Conservation (phyloP, 169 alveolate genomes). For the Cryptosporidium xiaoi region DNA sequence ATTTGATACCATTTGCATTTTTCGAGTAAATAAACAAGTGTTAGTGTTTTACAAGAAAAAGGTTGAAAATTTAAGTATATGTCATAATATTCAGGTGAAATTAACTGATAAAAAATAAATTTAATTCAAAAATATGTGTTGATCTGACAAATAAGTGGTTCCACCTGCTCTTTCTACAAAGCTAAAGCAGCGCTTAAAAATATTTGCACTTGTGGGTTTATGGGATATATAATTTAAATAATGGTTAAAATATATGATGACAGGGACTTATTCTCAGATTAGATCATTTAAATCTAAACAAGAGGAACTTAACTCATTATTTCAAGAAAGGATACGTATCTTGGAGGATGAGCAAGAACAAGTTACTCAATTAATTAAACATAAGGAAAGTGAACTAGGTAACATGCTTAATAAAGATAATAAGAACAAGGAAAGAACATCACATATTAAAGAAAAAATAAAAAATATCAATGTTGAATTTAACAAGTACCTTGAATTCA, state of each 20-base stretch:
- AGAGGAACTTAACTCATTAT: not conserved
- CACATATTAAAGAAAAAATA: conserved; percentile 2
- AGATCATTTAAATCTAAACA: not conserved
- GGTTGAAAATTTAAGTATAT: too few relatives aligned
- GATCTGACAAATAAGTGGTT: not conserved
- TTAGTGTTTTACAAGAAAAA: too few relatives aligned
- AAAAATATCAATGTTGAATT: not conserved
- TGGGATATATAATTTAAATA: not conserved
- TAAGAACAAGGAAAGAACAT: conserved; percentile 1
- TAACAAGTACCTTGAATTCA: not conserved
- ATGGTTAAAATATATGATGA: conserved; percentile 10
- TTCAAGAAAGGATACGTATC: conserved; percentile 31
- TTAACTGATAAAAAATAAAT: too few relatives aligned
- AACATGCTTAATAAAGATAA: not conserved
- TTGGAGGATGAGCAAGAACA: conserved; percentile 42
- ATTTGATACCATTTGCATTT: not conserved
- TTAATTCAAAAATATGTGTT: too few relatives aligned
- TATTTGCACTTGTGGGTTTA: conserved; percentile 14
- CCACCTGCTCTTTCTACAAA: not conserved
- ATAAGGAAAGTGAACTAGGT: conserved; percentile 2
- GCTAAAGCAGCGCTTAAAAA: not conserved
- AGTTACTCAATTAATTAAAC: not conserved
- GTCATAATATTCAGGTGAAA: too few relatives aligned
- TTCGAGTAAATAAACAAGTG: too few relatives aligned
- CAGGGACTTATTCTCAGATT: not conserved